A percentile compares a stretch with the other conserved stretches of the same genome.
Evolutionary conservation across 2,329 filamentous ascomycete species (phyloP).

Genomic region (Ascochyta lentis): DNA sequence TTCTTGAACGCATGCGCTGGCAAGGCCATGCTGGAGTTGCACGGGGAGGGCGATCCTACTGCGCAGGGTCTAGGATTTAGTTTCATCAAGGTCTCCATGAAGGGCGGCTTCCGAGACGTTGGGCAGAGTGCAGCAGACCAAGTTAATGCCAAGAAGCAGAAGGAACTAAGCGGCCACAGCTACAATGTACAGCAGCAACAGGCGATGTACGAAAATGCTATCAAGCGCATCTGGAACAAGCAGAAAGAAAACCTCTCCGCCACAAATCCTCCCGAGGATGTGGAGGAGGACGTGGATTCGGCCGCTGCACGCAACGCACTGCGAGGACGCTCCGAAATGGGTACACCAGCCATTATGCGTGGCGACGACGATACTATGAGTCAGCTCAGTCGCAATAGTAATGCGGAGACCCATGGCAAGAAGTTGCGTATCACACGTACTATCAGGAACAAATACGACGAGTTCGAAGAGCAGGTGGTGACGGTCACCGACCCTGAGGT

Average conservation of each 20-base stretch:
- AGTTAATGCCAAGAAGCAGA: conserved; percentile 76
- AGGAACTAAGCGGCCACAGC: conserved; percentile 81
- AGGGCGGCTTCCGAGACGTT: conserved; percentile 91
- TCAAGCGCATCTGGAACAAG: conserved; percentile 89
- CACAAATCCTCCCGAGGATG: conserved; percentile 74
- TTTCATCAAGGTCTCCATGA: conserved; percentile 98
- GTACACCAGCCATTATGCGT: conserved; percentile 62
- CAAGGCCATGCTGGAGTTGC: conserved; percentile 95
- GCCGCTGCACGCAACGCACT: conserved; percentile 53
- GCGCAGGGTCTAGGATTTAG: conserved; percentile 93
- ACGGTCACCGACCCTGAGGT: conserved; percentile 54
- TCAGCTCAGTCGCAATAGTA: conserved; percentile 57
- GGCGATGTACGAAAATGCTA: conserved; percentile 87
- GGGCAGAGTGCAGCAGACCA: conserved; percentile 89
- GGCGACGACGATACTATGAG: conserved; percentile 73
- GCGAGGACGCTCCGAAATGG: conserved; percentile 66
- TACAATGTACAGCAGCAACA: conserved; percentile 98
- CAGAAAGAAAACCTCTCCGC: conserved; percentile 82
- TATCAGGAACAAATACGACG: conserved; percentile 67
- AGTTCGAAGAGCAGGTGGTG: conserved; percentile 65
- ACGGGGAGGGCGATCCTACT: conserved; percentile 93
- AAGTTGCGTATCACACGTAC: conserved; percentile 76
- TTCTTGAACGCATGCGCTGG: conserved; percentile 92
- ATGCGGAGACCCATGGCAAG: conserved; percentile 69
- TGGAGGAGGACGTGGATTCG: conserved; percentile 67